Base-by-base conservation (phyloP, 805 yeast genomes). In the Kodamaea kaohsiungensis region DNA sequence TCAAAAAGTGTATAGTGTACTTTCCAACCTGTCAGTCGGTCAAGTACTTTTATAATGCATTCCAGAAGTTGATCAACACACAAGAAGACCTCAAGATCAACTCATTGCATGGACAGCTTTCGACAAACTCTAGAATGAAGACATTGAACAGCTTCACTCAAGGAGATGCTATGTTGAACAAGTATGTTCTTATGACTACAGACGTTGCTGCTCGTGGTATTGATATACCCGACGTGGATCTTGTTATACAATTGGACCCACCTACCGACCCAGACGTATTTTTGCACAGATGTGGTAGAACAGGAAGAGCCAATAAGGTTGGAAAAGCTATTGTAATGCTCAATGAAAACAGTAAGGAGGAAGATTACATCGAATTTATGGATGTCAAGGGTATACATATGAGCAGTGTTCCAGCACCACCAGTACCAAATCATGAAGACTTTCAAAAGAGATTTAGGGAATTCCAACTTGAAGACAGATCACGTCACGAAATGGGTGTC, bases 141-240 rank as follows among this genome's bases (percentile, higher is more conserved):
- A 89, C 97, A 0, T 72, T 93, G 45, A 76, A 77, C 9, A 72
- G 69, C 35, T 95, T 93, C 65, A 66, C 85, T 0, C 78, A 78
- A 0, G 76, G 80, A 3, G 79, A 74, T 46, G 56, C 67, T 1
- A 47, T 51, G 40, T 63, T 66, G 7, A 69, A 71, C 2, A 86
- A 84, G 58, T 76, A 86, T 8, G 82, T 93, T 0, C 70, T 95
- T 19, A 74, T 95, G 70, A 91, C 99, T 1, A 95, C 99, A 0
- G 99, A 95, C 76, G 97, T 95, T n/a, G 98, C 99, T 0, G 97
- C 98, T 0, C 80, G 99, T 65, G 99, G 99, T 43, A 82, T 95
- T 18, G 99, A 95, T 73, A 87, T 95, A 27, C 96, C 97, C 0
- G 95, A 92, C 52, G 98, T 95, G 8, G 98, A 95, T 64, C 71